Evolutionary conservation across 2,329 filamentous ascomycete genomes (phyloP).

Genomic region (Myrmaecium sp.): DNA sequence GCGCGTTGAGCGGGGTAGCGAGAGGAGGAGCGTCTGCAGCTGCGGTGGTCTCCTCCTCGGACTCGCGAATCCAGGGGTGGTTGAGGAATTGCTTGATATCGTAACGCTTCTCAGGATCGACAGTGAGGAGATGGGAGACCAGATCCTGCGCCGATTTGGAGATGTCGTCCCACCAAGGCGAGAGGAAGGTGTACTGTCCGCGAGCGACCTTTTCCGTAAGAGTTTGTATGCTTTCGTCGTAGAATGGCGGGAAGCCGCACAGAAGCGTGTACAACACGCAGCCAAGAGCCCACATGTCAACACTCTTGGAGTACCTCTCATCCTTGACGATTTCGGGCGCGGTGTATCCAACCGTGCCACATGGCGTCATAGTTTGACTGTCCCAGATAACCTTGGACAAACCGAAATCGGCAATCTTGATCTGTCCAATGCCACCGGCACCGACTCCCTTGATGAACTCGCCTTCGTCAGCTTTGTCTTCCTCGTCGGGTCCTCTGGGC

Average conservation of each 20-base stretch:
- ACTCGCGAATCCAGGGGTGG: conserved; percentile 82
- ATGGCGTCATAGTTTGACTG: conserved; percentile 96
- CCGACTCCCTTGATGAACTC: conserved; percentile 74
- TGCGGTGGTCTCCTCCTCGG: conserved; percentile 48
- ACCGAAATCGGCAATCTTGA: conserved; percentile 97
- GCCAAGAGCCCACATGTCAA: conserved; percentile 98
- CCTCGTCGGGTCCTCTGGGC: conserved; percentile 71
- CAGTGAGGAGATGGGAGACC: conserved; percentile 80
- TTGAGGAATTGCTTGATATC: conserved; percentile 81
- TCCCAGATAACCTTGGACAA: conserved; percentile 98
- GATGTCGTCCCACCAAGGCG: conserved; percentile 98
- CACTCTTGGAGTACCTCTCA: conserved; percentile 94
- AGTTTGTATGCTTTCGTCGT: conserved; percentile 94
- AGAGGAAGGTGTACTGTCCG: conserved; percentile 93
- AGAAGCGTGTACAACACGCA: conserved; percentile 94
- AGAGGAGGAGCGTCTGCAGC: conserved; percentile 54
- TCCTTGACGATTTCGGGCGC: conserved; percentile 98
- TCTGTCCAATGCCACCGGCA: conserved; percentile 75
- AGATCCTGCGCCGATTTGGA: conserved; percentile 88
- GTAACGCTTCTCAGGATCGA: conserved; percentile 89
- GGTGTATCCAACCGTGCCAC: conserved; percentile 93
- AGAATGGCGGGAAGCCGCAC: conserved; percentile 95
- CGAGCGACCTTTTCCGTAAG: conserved; percentile 94
- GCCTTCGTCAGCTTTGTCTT: conserved; percentile 93
- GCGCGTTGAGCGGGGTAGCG: conserved; percentile 44